Base-by-base conservation (phyloP, 2,329 filamentous ascomycete genomes). In the Clonostachys solani region DNA sequence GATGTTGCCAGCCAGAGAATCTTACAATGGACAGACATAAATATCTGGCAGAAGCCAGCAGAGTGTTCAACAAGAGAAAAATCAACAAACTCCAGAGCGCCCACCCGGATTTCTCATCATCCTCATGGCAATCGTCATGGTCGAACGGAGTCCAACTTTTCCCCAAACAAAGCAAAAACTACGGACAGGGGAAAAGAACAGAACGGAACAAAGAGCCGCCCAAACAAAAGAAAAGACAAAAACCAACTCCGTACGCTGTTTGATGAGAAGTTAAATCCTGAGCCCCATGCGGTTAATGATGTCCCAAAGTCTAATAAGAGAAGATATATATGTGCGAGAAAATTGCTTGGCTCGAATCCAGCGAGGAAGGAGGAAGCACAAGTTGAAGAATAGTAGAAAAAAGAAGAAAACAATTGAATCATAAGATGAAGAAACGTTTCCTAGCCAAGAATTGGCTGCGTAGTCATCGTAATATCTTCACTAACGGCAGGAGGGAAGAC, bases 141-240 rank as follows among this genome's bases (percentile, higher is more conserved):
- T 29, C 23, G 23, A 29, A 29, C 23, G 23, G 23, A 29, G 19
- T 29, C 23, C 23, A 29, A 29, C 23, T 29, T 29, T 29, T 29
- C 23, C 23, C 23, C 23, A 29, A 29, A 29, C 23, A 29, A 29
- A 29, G 23, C 23, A 10, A 9, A 29, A 29, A 29, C 9, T 10
- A 42, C 16, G 10, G 33, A 48, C 29, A 40, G 40, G 44, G 48
- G 42, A 33, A 35, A 47, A 45, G 41, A 41, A 42, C 48, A 42
- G 44, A 46, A 45, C 6, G 40, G 38, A 45, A 45, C 36, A 46
- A 43, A 40, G 42, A 45, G 38, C 43, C 42, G 36, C 42, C 17
- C 45, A 37, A 43, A 36, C 23, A 47, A 18, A 13, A 15, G 5
- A 40, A 45, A 38, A 5, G 10, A 23, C 40, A 42, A 16, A 15